Evolutionary conservation across 345 rosid species (phyloP), one percentile per base, ranked within the genome.

Genomic region (Mangifera indica): DNA sequence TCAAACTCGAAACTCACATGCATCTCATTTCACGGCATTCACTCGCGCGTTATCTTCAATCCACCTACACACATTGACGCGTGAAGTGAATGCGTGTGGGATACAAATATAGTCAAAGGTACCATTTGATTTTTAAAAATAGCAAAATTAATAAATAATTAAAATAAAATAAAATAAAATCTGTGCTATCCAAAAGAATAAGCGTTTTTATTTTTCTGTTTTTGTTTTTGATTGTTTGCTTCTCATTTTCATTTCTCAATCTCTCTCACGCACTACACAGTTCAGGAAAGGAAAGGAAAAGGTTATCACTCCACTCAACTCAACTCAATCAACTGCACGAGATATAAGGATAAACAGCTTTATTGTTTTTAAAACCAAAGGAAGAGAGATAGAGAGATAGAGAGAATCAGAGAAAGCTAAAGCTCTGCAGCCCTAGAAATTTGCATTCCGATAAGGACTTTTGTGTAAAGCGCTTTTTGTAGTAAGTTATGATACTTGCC

Each of bases 381-480:
- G 25, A 8, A 49, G 60, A 48, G 57, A 65, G n/a, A n/a, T n/a
- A n/a, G n/a, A n/a, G n/a, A n/a, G n/a, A n/a, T n/a, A n/a, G n/a
- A n/a, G n/a, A n/a, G n/a, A n/a, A n/a, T n/a, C n/a, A n/a, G 55
- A 66, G 25, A 55, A 20, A 64, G 60, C 58, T 42, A 57, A 18
- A 18, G 17, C 63, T 20, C 61, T 63, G 26, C 26, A 58, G 74
- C 64, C 75, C 60, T 68, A 49, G 74, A 60, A 64, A 69, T 9
- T 62, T 79, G 83, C 77, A 63, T 77, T 52, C 49, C 61, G 83
- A 72, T 70, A 71, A 79, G 85, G 83, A 81, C 85, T 63, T 44
- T 60, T 77, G 64, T 55, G 22, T 49, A 63, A 61, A n/a, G 71
- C 60, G 66, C 32, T 60, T 72, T 72, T 45, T 20, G 69, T 34